Conservation (phyloP, 208 protist genomes). For the Leishmania mexicana region DNA sequence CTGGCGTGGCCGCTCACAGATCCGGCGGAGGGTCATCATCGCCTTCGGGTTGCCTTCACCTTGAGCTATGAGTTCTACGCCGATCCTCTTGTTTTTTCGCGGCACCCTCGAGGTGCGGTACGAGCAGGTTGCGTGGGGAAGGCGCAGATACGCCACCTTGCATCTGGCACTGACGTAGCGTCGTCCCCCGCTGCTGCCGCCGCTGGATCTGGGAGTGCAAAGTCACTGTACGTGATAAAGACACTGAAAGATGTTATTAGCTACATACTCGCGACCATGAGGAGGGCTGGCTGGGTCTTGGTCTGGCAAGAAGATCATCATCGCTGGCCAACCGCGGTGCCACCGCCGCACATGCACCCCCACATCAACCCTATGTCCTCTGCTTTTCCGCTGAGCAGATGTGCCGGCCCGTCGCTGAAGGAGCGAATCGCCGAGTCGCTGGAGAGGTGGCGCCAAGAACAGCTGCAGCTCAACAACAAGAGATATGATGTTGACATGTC, state of each 20-base stretch:
- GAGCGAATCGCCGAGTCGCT: conserved; percentile 3
- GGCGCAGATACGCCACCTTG: background rate
- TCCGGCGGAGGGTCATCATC: conserved; percentile 9
- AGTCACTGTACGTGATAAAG: background rate
- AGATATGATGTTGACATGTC: conserved; percentile 18
- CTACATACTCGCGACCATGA: conserved; percentile 1
- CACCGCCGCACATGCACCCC: conserved; percentile 16
- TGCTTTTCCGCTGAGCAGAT: background rate
- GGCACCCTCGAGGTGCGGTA: too few species aligned
- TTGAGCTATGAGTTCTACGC: conserved; percentile 22
- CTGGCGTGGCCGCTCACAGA: conserved; percentile 24
- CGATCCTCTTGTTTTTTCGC: background rate
- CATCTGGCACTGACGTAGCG: background rate
- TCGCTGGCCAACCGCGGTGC: conserved; percentile 32
- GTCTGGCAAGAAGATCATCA: conserved; percentile 52
- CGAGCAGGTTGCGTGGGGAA: background rate
- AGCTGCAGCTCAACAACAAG: conserved; percentile 1
- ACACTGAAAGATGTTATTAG: background rate
- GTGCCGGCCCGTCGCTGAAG: background rate
- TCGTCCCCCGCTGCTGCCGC: background rate
- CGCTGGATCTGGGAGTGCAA: background rate
- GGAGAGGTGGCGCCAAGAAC: conserved; percentile 25
- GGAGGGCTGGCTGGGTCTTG: conserved; percentile 35
- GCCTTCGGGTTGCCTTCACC: conserved; percentile 22
- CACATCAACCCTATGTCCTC: background rate